Evolutionary conservation across 2,329 filamentous ascomycete genomes (phyloP).

Genomic region (Metarhizium brunneum): DNA sequence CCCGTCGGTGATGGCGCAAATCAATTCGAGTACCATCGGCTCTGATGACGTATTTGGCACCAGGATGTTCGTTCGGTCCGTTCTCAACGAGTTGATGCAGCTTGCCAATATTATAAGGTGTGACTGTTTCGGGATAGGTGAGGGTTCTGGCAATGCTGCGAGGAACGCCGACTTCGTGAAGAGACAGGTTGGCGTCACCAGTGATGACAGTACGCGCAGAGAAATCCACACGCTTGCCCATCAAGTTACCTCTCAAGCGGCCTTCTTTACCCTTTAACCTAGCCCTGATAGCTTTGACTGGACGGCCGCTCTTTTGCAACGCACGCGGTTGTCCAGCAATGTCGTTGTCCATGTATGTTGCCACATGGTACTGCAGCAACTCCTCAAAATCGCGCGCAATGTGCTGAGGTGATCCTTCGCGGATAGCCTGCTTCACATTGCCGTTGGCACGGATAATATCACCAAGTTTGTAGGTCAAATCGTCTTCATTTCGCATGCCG

Average conservation of each 20-base stretch:
- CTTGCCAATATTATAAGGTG: constrained; percentile 93
- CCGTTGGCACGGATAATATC: constrained; percentile 97
- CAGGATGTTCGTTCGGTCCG: constrained; percentile 88
- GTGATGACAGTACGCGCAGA: constrained; percentile 99
- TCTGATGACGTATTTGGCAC: constrained; percentile 92
- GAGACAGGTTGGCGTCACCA: constrained; percentile 89
- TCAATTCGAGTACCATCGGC: constrained; percentile 92
- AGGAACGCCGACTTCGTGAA: constrained; percentile 96
- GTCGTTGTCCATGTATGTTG: constrained; percentile 99
- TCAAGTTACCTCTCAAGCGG: constrained; percentile 93
- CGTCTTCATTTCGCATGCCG: constrained; percentile 91
- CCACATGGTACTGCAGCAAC: constrained; percentile 92
- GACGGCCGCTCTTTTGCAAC: constrained; percentile 91
- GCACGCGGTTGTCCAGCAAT: constrained; percentile 93
- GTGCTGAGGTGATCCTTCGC: constrained; percentile 85
- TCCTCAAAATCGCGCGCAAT: constrained; percentile 86
- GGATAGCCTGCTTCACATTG: constrained; percentile 83
- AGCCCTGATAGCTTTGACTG: constrained; percentile 92
- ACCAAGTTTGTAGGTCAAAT: constrained; percentile 97
- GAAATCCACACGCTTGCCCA: constrained; percentile 99
- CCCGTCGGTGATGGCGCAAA: constrained; percentile 83
- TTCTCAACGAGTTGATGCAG: constrained; percentile 84
- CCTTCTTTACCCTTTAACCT: constrained; percentile 99
- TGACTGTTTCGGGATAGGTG: constrained; percentile 96
- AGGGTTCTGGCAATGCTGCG: constrained; percentile 85